Percentiles rank a stretch among this genome's conserved stretches.
Evolutionary conservation across 2,329 filamentous ascomycete species (phyloP).

Genomic region (Fonsecaea nubica): DNA sequence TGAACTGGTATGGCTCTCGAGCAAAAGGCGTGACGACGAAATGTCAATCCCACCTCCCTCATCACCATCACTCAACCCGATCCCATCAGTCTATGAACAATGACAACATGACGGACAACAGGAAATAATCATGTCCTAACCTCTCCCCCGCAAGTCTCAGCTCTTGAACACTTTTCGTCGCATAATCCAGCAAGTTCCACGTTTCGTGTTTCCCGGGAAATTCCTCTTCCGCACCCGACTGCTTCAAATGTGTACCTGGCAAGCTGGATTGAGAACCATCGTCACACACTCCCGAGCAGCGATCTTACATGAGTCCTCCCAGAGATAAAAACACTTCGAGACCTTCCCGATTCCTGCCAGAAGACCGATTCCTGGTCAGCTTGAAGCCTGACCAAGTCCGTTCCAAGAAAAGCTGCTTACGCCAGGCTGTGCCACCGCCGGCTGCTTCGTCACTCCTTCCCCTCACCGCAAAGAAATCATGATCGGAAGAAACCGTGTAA

Average conservation of each 20-base stretch:
- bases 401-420: slow-evolving; percentile 25
- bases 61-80: not conserved
- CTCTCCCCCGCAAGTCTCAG: not conserved
- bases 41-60: not conserved
- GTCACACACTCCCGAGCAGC: not conserved
- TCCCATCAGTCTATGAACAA: not conserved
- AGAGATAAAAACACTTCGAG: not conserved
- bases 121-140: not conserved
- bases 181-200: not conserved
- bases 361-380: slow-evolving; percentile 6
- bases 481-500: slow-evolving; percentile 23
- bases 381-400: not conserved
- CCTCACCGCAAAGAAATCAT: slow-evolving; percentile 7
- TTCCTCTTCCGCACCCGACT: slow-evolving; percentile 5
- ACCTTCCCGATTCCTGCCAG: not conserved
- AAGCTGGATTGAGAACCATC: slow-evolving; percentile 13
- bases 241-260: slow-evolving; percentile 16
- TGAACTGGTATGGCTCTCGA: not conserved
- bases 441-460: not conserved
- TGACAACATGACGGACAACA: not conserved
- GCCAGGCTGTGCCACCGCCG: slow-evolving; percentile 14
- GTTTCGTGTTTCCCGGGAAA: slow-evolving; percentile 2
- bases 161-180: not conserved
- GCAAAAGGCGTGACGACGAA: too few relatives aligned
- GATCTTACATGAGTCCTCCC: not conserved